Evolutionary conservation across 1,284 basidiomycete genomes (phyloP), one percentile per base, ranked within the genome.

Genomic region (Afroboletus lepidellus): DNA sequence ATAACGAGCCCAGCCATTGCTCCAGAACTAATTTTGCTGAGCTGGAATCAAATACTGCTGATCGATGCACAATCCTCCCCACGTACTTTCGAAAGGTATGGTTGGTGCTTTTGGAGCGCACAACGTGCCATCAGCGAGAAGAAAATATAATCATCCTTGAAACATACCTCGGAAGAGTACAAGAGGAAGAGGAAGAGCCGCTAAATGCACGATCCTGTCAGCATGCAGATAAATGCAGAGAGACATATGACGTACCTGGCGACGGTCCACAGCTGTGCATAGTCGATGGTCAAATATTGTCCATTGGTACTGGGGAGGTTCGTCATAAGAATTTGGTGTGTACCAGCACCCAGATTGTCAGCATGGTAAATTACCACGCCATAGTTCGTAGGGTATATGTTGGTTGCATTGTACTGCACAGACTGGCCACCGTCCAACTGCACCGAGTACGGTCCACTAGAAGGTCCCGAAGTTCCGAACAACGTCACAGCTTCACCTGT

Each of bases 401-500:
- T 49, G 4, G 61, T 46, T 18, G 62, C 65, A 25, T 68, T 67
- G 32, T 64, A 69, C 6, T 33, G 46, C 5, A 34, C 41, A 3
- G 27, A n/a, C 29, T 49, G 43, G n/a, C 45, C 59, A 30, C 55
- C 48, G 32, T 64, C 62, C 41, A 67, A 34, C 34, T 57, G 55
- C 32, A 57, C 63, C 0, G 54, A 48, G 43, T 66, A 68, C 9
- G 37, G 54, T 21, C 63, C 57, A n/a, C 56, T 64, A 20, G 51
- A 46, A 34, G 64, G 65, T 20, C 63, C 63, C 0, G 56, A 55
- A 16, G 66, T 45, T 21, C 65, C 62, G 36, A 59, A 66, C 13
- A 66, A 23, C 3, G 60, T 62, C 23, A 66, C 62, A 15, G 53
- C 61, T 23, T 68, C 66, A 32, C 62, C 65, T 69, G 24, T 38